Evolutionary conservation across 495 filamentous ascomycete genomes (phyloP), one percentile per base, ranked within the genome.

Genomic region (Daldinia loculata): DNA sequence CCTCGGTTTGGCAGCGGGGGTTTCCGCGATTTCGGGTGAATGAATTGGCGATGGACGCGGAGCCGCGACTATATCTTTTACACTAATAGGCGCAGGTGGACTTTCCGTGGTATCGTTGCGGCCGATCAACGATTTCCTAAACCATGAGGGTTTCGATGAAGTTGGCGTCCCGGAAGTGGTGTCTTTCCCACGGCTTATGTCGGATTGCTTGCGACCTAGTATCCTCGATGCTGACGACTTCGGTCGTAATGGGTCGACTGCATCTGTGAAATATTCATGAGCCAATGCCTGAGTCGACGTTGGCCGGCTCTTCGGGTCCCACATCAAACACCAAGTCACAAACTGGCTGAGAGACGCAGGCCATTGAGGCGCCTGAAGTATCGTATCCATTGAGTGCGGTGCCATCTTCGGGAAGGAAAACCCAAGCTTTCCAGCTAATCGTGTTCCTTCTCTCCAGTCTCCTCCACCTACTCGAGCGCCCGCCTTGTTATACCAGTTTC

Each of bases 371-470:
- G 91, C 74, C 70, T 93, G 92, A 5, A 98, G 86, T 70, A 98
- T 96, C 29, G 91, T 93, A 67, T 98, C 95, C 92, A 99, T 95
- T 5, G 94, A 88, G 76, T 98, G 95, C 22, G 96, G 96, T 43
- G 95, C 93, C 96, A 99, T 99, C 90, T 95, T 98, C 56, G 96
- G 96, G 82, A 99, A 99, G 0, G 95, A 97, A 77, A 99, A 99
- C 26, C 96, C 96, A 55, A 99, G 87, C 83, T 98, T 97, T 63
- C 95, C 92, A 41, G 96, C 96, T 63, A 99, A 81, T 29, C 92
- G 88, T 61, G 92, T 93, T 38, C 96, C 96, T 71, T 99, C 96
- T 74, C 92, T 91, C 96, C 96, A 99, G 69, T 99, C 96, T 75
- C 96, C 96, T 76, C 96, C 96, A 59, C 96, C 96, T 48, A 99